These are phyloP conservation scores for Starmerella bombicola DNA, from an alignment of 805 yeast genomes.

Conservation along the genomic window DNA sequence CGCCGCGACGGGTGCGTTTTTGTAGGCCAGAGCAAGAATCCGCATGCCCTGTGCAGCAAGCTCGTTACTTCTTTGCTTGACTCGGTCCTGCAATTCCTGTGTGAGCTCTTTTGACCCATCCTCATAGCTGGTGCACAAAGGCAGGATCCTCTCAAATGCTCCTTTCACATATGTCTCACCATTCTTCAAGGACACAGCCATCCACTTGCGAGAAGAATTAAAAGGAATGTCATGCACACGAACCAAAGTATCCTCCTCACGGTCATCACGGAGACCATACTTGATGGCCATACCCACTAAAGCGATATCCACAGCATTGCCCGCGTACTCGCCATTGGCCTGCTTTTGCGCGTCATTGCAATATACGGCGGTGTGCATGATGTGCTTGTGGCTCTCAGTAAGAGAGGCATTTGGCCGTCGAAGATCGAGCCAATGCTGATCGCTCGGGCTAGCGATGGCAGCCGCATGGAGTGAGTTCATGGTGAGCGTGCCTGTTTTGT, in stretches of 20 bases:
- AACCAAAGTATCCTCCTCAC: slow-evolving; percentile 38
- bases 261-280: slow-evolving; percentile 59
- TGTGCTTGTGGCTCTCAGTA: slow-evolving; percentile 1
- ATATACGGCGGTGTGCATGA: slow-evolving; percentile 25
- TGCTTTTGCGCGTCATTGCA: slow-evolving; percentile 30
- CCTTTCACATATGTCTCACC: slow-evolving; percentile 75
- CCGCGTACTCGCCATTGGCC: slow-evolving; percentile 51
- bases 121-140: slow-evolving; percentile 53
- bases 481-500: slow-evolving; percentile 41
- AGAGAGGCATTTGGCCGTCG: slow-evolving; percentile 1
- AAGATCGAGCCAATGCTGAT: slow-evolving; percentile 18
- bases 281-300: slow-evolving; percentile 58
- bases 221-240: slow-evolving; percentile 71
- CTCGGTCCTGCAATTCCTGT: slow-evolving; percentile 36
- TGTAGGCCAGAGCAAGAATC: slow-evolving; percentile 62
- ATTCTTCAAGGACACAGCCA: slow-evolving; percentile 64
- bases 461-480: slow-evolving; percentile 35
- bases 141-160: slow-evolving; percentile 66
- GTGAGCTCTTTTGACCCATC: slow-evolving; percentile 44
- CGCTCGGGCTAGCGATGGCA: slow-evolving; percentile 16
- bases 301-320: slow-evolving; percentile 94
- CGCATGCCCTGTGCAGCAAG: slow-evolving; percentile 79
- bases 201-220: slow-evolving; percentile 69
- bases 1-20: slow-evolving; percentile 32
- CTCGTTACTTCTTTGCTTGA: slow-evolving; percentile 44